Evolutionary conservation across 139 green algal species (phyloP), one percentile per base, ranked within the genome.

Genomic region (Ettlia oleoabundans): DNA sequence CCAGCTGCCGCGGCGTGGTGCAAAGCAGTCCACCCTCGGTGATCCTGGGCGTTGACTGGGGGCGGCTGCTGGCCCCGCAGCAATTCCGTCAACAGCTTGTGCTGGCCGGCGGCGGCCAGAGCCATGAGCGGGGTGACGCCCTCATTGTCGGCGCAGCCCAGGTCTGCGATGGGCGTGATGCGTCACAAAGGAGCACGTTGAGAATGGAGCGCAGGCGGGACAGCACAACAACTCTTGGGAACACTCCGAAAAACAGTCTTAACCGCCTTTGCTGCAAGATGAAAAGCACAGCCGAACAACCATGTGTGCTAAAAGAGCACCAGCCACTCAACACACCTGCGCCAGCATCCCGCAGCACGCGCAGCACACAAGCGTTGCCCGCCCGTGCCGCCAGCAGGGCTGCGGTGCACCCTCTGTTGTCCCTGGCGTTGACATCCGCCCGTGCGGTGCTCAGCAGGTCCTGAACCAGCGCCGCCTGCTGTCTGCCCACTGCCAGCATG

Each of bases 51-150:
- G 64, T 86, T 37, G 21, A 71, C 4, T 7, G 13, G 33, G 28
- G 52, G 43, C 3, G 51, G 18, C 0, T 35, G 22, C 9, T 5
- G 21, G 10, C 32, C 28, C 2, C n/a, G 43, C 51, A 75, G 42
- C 63, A 82, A 24, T 42, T 75, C 35, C 9, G 51, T 40, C 75
- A 81, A 30, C 18, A 71, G 58, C 38, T 71, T 81, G 75, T 81
- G 75, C 75, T 81, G 55, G 22, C 41, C 41, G 24, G 9, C 19
- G 58, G 30, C 30, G 4, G 75, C 75, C 38, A 81, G 75, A 0
- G 75, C 55, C 75, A 81, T 81, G 2, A 81, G 75, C 55, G 40
- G 75, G 13, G 76, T 76, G 43, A 22, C 33, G 24, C 62, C 62
- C 4, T 47, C 47, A 38, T 68, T 28, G 63, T 74, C 62, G 19